A percentile compares a stretch with the other conserved stretches of the same genome.
Evolutionary conservation across 2,329 filamentous ascomycete genomes (phyloP).

Genomic region (Fusarium tjaetaba): DNA sequence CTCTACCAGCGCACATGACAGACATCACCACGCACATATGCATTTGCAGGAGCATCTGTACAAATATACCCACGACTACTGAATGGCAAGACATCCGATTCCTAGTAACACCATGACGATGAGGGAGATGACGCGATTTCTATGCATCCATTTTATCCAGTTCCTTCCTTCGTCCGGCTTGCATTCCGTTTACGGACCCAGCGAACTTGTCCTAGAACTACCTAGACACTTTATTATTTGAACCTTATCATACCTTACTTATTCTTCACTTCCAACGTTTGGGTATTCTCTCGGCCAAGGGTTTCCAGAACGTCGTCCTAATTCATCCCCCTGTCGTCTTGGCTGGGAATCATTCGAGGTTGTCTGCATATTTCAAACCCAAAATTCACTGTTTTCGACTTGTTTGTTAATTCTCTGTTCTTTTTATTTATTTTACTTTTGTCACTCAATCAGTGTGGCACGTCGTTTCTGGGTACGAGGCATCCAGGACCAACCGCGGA

Average conservation of each 20-base stretch:
- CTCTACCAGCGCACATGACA: constrained; percentile 41
- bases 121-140: constrained; percentile 36
- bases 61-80: constrained; percentile 45
- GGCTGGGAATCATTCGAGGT: constrained; percentile 27
- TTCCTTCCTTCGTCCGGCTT: constrained; percentile 35
- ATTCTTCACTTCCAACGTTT: constrained; percentile 39
- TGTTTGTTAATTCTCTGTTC: constrained; percentile 29
- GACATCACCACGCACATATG: constrained; percentile 44
- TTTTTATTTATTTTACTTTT: constrained; percentile 21
- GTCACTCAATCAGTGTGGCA: constrained; percentile 38
- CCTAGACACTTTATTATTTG: constrained; percentile 45
- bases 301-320: constrained; percentile 39
- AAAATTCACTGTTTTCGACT: constrained; percentile 25
- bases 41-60: constrained; percentile 46
- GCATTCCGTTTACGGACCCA: constrained; percentile 39
- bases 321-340: constrained; percentile 32
- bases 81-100: constrained; percentile 40
- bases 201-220: constrained; percentile 42
- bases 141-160: constrained; percentile 37
- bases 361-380: constrained; percentile 32
- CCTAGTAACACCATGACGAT: constrained; percentile 32
- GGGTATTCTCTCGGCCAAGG: constrained; percentile 41
- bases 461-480: constrained; percentile 45
- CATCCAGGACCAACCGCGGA: constrained; percentile 42
- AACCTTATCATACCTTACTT: constrained; percentile 37